phyloP scores from a whole-genome alignment of 2,329 filamentous ascomycete genomes.

The Endoconidiophora laricicola region DNA sequence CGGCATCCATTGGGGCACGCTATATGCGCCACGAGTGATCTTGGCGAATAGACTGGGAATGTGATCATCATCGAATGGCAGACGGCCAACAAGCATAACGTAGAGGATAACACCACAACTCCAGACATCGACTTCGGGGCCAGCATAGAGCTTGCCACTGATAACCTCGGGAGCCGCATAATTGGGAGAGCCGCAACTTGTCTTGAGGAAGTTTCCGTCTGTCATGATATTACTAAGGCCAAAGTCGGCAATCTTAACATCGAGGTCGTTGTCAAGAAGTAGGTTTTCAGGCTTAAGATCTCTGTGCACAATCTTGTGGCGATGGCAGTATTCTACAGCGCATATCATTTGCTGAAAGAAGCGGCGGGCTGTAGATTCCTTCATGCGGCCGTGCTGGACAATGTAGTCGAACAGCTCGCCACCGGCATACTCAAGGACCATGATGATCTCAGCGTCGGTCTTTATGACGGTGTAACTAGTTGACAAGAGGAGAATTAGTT shows the following conservation, averaged over 20 bases:
- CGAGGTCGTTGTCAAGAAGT: conserved; percentile 82
- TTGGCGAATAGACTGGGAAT: conserved; percentile 96
- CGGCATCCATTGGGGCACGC: conserved; percentile 81
- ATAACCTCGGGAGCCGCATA: conserved; percentile 97
- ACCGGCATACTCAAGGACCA: conserved; percentile 96
- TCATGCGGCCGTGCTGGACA: conserved; percentile 81
- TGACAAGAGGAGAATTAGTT: neutral
- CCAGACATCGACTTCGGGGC: conserved; percentile 97
- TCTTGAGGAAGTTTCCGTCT: conserved; percentile 96
- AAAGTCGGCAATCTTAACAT: conserved; percentile 98
- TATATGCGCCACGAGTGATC: conserved; percentile 87
- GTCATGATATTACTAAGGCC: conserved; percentile 99
- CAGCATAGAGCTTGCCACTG: conserved; percentile 90
- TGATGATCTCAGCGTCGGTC: conserved; percentile 85
- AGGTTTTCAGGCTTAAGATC: conserved; percentile 96
- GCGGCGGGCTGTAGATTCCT: conserved; percentile 79
- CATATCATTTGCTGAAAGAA: conserved; percentile 99
- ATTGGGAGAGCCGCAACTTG: conserved; percentile 93
- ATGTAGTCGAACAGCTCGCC: conserved; percentile 97
- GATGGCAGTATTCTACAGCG: conserved; percentile 95
- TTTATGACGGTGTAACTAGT: conserved; percentile 88
- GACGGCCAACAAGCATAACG: conserved; percentile 60
- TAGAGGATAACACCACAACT: conserved; percentile 87
- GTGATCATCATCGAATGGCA: conserved; percentile 97
- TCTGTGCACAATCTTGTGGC: conserved; percentile 96